Conservation (phyloP, 805 yeast species). For the Sugiyamaella lignohabitans region DNA sequence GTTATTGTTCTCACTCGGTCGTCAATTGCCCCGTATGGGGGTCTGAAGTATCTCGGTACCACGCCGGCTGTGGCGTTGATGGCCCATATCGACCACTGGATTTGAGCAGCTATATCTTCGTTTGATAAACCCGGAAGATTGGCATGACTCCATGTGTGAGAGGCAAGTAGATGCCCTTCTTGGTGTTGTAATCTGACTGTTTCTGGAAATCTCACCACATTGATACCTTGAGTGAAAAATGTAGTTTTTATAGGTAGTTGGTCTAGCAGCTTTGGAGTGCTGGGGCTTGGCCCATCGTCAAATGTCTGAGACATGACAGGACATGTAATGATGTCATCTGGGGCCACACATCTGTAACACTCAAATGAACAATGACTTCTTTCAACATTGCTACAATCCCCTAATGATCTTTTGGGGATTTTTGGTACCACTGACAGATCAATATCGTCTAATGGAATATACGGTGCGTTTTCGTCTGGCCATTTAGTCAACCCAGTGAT, state of each 20-base stretch:
- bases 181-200: slow-evolving; percentile 50
- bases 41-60: slow-evolving; percentile 88
- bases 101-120: slow-evolving; percentile 78
- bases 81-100: slow-evolving; percentile 96
- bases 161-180: slow-evolving; percentile 72
- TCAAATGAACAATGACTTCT: slow-evolving; percentile 73
- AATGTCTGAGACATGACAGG: slow-evolving; percentile 75
- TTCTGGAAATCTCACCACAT: slow-evolving; percentile 71
- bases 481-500: slow-evolving; percentile 69
- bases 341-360: slow-evolving; percentile 69
- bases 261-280: slow-evolving; percentile 54
- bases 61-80: slow-evolving; percentile 90
- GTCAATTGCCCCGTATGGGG: slow-evolving; percentile 95
- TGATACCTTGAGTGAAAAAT: slow-evolving; percentile 79
- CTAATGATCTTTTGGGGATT: slow-evolving; percentile 30
- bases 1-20: slow-evolving; percentile 75
- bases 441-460: slow-evolving; percentile 63
- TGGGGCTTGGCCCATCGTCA: slow-evolving; percentile 89
- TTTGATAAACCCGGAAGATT: slow-evolving; percentile 72
- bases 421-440: slow-evolving; percentile 52
- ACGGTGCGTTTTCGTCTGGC: slow-evolving; percentile 89
- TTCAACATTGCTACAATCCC: slow-evolving; percentile 48
- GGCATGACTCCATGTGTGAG: slow-evolving; percentile 92
- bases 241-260: slow-evolving; percentile 56
- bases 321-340: slow-evolving; percentile 74